Base-by-base conservation (phyloP, 805 yeast species). In the Starmerella cellae region DNA sequence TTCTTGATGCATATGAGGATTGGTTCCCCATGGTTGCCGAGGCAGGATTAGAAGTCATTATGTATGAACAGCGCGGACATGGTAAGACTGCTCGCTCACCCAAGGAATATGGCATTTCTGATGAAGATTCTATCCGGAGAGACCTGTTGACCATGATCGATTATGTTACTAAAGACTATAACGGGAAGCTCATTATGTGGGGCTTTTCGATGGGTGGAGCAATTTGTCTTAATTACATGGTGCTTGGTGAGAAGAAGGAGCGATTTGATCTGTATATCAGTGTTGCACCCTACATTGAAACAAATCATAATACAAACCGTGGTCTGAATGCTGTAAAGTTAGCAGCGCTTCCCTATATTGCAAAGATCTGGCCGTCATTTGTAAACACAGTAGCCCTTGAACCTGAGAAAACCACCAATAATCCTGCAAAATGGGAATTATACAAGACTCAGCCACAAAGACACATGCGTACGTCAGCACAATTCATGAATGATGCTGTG, bases 201-300 rank as follows among this genome's bases (percentile, higher is more conserved):
- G 66, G 66, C 17, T 63, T 61, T 48, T 58, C 63, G 5, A 61
- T 61, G 63, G 68, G 68, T 14, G 68, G 66, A 16, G 65, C 58
- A 3, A 60, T 60, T 32, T 45, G 51, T 14, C 55, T 64, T 36
- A 63, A 55, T 41, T 64, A 64, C 44, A 60, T 56, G 41, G 55
- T 58, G 26, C 53, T 56, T 30, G 68, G 68, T 3, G 45, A 45
- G 27, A 42, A 57, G 43, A 49, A 58, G 16, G 61, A 57, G 32
- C 39, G 47, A 21, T 47, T 64, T 39, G 54, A 53, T 18, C 63
- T 62, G 8, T 63, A 49, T 44, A 44, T 63, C 23, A 64, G 60
- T 19, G 45, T 48, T 4, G 55, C 62, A 4, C 67, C 68, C 1
- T 46, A 55, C 45, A 46, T 63, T n/a, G 51, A 48, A 32, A 46